Base-by-base conservation (phyloP, 805 yeast genomes). In the Nakazawaea sp. region DNA sequence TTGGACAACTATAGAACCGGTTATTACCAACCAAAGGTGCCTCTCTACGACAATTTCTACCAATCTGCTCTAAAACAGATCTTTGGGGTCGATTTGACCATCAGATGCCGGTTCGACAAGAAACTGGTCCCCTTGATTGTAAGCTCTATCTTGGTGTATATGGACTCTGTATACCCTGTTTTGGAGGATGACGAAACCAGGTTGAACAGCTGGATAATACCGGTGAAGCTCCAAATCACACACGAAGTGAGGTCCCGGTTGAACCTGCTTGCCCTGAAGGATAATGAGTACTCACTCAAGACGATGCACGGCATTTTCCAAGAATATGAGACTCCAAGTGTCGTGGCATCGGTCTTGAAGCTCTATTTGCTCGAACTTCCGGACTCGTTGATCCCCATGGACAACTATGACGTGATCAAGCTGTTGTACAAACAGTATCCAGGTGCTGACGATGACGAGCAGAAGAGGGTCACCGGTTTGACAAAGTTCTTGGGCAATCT, bases 351-450 rank as follows among this genome's bases (percentile, higher is more conserved):
- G 47, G 77, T 77, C 3, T 65, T 86, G 46, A 81, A 83, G 52
- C 65, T 85, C 25, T 86, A 82, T 56, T 60, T 86, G 20, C 62
- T 85, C 52, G 95, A 87, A 53, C 65, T 86, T 32, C 95, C 95
- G 0, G 86, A 79, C 43, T 79, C 92, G 2, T 55, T 86, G 29
- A 70, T 87, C 4, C 78, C 90, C 1, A 63, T 70, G 40, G 73
- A 72, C 32, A 62, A 72, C 42, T 81, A 78, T 51, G 92, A 83
- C 46, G 61, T 81, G 27, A 65, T 86, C 46, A 78, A 75, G 53
- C 72, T 83, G 2, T 64, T 87, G 34, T 87, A 86, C 54, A 48
- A 66, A 50, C 58, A 74, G 50, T 70, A 68, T 49, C 62, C 69
- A 24, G 45, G 64, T 33, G 50, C 57, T 11, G 43, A 45, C 5